Evolutionary conservation across 1,284 basidiomycete species (phyloP), one percentile per base, ranked within the genome.

Genomic region (Neolentinus lepideus): DNA sequence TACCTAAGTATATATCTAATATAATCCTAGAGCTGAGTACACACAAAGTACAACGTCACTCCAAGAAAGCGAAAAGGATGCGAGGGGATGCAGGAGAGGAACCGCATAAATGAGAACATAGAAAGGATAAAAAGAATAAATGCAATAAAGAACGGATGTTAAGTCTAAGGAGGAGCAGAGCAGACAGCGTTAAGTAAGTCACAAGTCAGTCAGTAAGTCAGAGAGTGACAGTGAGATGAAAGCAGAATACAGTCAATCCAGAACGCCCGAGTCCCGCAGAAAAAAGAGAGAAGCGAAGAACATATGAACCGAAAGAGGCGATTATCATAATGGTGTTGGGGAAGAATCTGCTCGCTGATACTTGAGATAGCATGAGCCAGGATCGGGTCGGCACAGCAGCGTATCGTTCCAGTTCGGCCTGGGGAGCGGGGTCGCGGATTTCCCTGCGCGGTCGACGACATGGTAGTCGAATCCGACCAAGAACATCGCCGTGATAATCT

Each of bases 341-440:
- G 53, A 54, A 2, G 47, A 50, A 26, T 14, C 24, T 43, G 72
- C 70, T 56, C 74, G 69, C 62, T 75, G 70, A 61, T 81, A 84
- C 48, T 72, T 72, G 55, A 89, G 63, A 60, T 72, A 77, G 64
- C 79, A 83, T 33, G 76, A 70, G 47, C 76, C 78, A 53, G 71
- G 65, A 51, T 77, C 72, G 3, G 86, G 86, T 45, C 81, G 77
- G 64, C 86, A 87, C 53, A 80, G 69, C 48, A 86, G 73, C 56
- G 79, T 78, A 64, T 89, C 86, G 67, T 89, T 88, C 86, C 87
- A 89, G 62, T 89, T 83, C 14, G 87, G 86, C 38, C 66, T 72
- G 27, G 85, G 85, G 3, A 76, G 68, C 31, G 68, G 67, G 56
- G 70, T 67, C 21, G 73, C 73, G 24, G 64, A 66, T 59, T 71